Evolutionary conservation across 2,329 filamentous ascomycete species (phyloP).

Genomic region (Colletotrichum tanaceti): DNA sequence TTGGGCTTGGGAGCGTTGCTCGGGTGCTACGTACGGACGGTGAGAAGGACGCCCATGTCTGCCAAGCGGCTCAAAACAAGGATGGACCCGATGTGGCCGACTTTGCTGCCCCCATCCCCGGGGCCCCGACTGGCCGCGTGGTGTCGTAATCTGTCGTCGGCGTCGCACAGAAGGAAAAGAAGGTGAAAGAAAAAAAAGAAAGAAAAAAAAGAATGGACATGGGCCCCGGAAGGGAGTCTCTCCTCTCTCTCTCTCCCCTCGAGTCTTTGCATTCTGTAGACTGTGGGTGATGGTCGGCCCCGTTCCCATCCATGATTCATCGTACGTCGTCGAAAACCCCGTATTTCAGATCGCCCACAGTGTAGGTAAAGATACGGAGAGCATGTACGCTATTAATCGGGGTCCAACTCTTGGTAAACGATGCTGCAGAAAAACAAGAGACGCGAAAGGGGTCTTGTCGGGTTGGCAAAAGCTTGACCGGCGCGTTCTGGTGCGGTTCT

Average conservation of each 20-base stretch:
- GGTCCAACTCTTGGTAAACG: conserved; percentile 21
- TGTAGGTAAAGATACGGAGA: too few relatives aligned
- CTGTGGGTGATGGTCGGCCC: too few relatives aligned
- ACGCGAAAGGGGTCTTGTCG: conserved; percentile 9
- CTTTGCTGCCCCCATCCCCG: conserved; percentile 2
- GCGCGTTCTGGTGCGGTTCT: conserved; percentile 1
- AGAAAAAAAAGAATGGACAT: too few relatives aligned
- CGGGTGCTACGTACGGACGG: conserved; percentile 25
- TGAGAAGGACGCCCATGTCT: conserved; percentile 32
- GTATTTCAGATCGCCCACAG: conserved; percentile 20
- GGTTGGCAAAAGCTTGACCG: conserved; percentile 40
- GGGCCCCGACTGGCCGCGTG: conserved; percentile 26
- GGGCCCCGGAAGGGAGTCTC: too few relatives aligned
- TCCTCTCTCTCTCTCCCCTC: too few relatives aligned
- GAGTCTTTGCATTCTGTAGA: too few relatives aligned
- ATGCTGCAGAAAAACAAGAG: conserved; percentile 16
- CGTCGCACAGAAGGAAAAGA: conserved; percentile 14
- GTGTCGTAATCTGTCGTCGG: conserved; percentile 34
- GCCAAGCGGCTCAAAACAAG: conserved; percentile 40
- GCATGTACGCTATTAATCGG: conserved; percentile 11
- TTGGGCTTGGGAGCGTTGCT: conserved; percentile 9
- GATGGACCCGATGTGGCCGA: conserved; percentile 30
- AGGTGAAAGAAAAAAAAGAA: too few relatives aligned
- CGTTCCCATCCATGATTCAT: not conserved
- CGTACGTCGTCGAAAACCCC: conserved; percentile 29